Percentiles rank a stretch among this genome's conserved stretches.
Conservation (phyloP, 805 yeast species). For the Schwanniomyces vanrijiae region DNA sequence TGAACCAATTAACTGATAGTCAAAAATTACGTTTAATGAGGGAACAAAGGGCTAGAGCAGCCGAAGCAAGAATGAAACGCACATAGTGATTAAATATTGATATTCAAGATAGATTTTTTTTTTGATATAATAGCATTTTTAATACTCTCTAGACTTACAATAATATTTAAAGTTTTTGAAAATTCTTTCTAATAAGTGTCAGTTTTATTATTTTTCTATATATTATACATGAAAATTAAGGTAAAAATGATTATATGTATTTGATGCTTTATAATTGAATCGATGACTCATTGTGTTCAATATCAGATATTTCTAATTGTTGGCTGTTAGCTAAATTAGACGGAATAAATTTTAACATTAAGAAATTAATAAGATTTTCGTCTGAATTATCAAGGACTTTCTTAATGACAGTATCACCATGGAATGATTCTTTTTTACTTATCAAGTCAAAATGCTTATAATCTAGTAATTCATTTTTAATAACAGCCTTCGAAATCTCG, state of each 20-base stretch:
- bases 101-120: no score
- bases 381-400: constrained; percentile 18
- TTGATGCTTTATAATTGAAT: no score
- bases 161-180: no score
- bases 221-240: no score
- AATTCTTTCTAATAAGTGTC: no score
- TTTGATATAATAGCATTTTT: no score
- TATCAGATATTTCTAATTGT: neutral
- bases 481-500: constrained; percentile 37
- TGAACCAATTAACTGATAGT: constrained; percentile 66
- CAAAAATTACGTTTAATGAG: constrained; percentile 81
- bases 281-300: no score
- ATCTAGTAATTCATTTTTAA: constrained; percentile 58
- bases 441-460: constrained; percentile 66
- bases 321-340: neutral
- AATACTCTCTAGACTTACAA: no score
- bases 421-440: constrained; percentile 4
- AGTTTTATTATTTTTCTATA: no score
- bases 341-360: constrained; percentile 37
- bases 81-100: constrained; percentile 11
- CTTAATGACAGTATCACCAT: constrained; percentile 33
- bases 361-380: constrained; percentile 30
- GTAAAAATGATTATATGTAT: no score
- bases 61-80: constrained; percentile 71
- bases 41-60: constrained; percentile 95